Conservation (phyloP, 2,329 filamentous ascomycete species). For the Dryadomyces quercus-mongolicae region DNA sequence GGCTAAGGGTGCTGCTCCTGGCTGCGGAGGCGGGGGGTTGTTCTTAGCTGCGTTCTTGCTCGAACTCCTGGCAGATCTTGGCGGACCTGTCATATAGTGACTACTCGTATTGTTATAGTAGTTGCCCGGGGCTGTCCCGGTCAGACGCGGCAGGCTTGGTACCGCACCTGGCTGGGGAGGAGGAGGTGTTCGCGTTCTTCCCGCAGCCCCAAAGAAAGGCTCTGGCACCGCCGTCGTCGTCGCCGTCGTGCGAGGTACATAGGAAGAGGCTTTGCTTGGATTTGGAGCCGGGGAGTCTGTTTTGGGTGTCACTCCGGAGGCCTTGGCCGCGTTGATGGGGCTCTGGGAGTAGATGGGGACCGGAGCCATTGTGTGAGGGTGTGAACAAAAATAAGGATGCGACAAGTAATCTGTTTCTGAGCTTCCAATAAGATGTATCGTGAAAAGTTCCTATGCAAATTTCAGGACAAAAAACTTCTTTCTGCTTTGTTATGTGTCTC, state of each 20-base stretch:
- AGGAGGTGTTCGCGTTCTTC: constrained; percentile 14
- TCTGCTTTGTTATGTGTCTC: background rate
- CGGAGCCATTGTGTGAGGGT: constrained; percentile 37
- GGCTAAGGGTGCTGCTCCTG: constrained; percentile 39
- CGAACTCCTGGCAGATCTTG: constrained; percentile 8
- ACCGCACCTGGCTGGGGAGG: constrained; percentile 34
- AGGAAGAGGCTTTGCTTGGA: too few species aligned
- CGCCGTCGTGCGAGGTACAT: background rate
- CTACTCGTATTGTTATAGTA: constrained; percentile 24
- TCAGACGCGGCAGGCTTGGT: constrained; percentile 31
- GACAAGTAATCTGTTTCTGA: too few species aligned
- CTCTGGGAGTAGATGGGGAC: constrained; percentile 47
- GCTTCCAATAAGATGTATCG: background rate
- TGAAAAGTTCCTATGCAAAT: too few species aligned
- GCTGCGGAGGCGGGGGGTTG: constrained; percentile 42
- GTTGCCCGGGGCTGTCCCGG: constrained; percentile 22
- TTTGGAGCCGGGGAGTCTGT: constrained; percentile 20
- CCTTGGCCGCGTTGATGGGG: constrained; percentile 45
- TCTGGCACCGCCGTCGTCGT: background rate
- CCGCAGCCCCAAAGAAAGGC: too few species aligned
- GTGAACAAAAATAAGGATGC: background rate
- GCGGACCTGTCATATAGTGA: background rate
- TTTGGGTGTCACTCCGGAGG: constrained; percentile 34
- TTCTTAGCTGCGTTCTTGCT: constrained; percentile 22
- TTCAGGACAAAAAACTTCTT: background rate